Percentiles rank a stretch among this genome's conserved stretches.
These are phyloP conservation scores for Ophiostoma sp. DNA, from an alignment of 2,329 filamentous ascomycete genomes.

Conservation along the genomic window DNA sequence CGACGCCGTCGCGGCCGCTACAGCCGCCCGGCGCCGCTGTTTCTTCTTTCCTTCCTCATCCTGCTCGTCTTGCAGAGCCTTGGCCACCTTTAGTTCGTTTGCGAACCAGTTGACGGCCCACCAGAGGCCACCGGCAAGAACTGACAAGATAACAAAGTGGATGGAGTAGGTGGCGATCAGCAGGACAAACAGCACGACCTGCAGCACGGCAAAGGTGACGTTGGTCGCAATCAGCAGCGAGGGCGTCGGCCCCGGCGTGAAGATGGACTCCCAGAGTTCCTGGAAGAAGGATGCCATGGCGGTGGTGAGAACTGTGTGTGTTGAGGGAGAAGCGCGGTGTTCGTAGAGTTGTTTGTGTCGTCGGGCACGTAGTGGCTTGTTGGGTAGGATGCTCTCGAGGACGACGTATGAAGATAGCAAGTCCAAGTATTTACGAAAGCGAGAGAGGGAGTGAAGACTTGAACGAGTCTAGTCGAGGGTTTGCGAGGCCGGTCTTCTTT, in stretches of 20 bases:
- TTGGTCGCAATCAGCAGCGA: constrained; percentile 89
- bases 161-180: constrained; percentile 81
- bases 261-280: constrained; percentile 88
- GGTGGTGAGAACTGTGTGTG: not conserved
- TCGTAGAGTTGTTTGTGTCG: not conserved
- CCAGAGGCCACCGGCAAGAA: constrained; percentile 82
- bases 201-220: constrained; percentile 80
- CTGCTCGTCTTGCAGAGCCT: constrained; percentile 46
- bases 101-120: constrained; percentile 98
- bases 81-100: constrained; percentile 56
- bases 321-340: not conserved
- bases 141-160: constrained; percentile 81
- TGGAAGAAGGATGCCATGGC: constrained; percentile 64
- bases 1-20: constrained; percentile 34
- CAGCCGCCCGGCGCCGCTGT: constrained; percentile 28
- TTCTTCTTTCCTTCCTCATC: constrained; percentile 32
- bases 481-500: not conserved
- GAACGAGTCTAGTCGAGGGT: not conserved
- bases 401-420: not conserved
- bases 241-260: constrained; percentile 86
- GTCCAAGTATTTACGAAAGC: not conserved
- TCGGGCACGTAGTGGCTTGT: not conserved
- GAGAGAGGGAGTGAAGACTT: not conserved
- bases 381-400: not conserved
- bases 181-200: constrained; percentile 73